Conservation (phyloP, 1,139 yeast genomes). For the Hanseniaspora sp. region DNA sequence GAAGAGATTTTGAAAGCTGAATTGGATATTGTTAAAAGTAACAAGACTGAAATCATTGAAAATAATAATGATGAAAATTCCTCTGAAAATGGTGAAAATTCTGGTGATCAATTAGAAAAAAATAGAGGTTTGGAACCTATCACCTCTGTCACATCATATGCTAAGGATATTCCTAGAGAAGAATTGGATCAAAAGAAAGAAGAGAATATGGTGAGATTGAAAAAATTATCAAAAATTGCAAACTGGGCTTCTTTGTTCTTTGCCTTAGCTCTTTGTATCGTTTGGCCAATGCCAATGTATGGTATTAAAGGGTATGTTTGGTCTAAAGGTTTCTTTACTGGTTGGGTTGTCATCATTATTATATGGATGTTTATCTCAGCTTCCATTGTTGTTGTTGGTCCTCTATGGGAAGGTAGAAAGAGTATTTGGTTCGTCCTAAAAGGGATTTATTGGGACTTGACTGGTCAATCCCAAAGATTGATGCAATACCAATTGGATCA, state of each 20-base stretch:
- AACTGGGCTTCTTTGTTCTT: constrained; percentile 47
- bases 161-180: constrained; percentile 36
- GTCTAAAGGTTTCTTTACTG: constrained; percentile 62
- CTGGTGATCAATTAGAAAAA: constrained; percentile 26
- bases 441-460: constrained; percentile 73
- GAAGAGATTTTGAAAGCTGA: constrained; percentile 11
- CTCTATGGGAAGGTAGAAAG: constrained; percentile 56
- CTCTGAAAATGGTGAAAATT: constrained; percentile 19
- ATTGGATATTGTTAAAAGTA: constrained; percentile 7
- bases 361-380: constrained; percentile 58
- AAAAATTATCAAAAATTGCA: constrained; percentile 50
- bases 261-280: constrained; percentile 48
- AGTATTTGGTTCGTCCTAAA: constrained; percentile 53
- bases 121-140: constrained; percentile 34
- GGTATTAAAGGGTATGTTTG: constrained; percentile 56
- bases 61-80: constrained; percentile 15
- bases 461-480: constrained; percentile 63
- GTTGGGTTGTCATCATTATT: constrained; percentile 68
- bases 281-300: constrained; percentile 89
- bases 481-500: constrained; percentile 60
- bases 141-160: constrained; percentile 31
- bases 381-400: constrained; percentile 47
- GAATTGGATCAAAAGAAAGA: constrained; percentile 37
- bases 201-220: constrained; percentile 37
- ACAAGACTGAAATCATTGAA: neutral